A percentile compares a stretch with the other conserved stretches of the same genome.
Evolutionary conservation across 1,284 basidiomycete species (phyloP).

Genomic region (Ustilago vetiveriae): DNA sequence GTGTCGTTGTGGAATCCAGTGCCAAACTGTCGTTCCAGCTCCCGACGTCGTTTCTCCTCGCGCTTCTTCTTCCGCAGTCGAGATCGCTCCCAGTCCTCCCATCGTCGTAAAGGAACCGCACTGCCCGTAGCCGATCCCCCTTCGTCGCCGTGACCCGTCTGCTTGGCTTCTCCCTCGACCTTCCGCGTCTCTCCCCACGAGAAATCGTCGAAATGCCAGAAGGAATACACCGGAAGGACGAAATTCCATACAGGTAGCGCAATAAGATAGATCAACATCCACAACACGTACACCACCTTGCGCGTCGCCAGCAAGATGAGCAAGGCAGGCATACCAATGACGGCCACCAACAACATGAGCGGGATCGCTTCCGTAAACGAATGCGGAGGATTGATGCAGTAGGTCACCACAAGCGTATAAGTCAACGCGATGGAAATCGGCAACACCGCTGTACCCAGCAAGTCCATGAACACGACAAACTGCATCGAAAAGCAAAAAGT

Average conservation of each 20-base stretch:
- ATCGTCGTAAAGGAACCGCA: constrained; percentile 86
- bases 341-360: constrained; percentile 84
- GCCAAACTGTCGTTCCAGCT: constrained; percentile 69
- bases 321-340: constrained; percentile 90
- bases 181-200: constrained; percentile 99
- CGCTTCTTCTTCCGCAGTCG: constrained; percentile 88
- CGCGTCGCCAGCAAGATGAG: constrained; percentile 92
- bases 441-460: constrained; percentile 92
- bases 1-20: constrained; percentile 75
- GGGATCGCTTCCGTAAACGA: constrained; percentile 93
- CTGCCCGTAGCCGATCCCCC: constrained; percentile 72
- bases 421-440: constrained; percentile 94
- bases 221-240: constrained; percentile 81
- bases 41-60: constrained; percentile 78
- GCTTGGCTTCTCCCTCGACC: constrained; percentile 74
- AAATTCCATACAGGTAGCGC: constrained; percentile 73
- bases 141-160: constrained; percentile 78
- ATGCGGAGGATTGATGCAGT: constrained; percentile 80
- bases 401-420: constrained; percentile 84
- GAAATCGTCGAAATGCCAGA: constrained; percentile 99
- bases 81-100: constrained; percentile 99
- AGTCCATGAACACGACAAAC: constrained; percentile 98
- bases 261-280: constrained; percentile 94
- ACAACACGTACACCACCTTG: constrained; percentile 93
- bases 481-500: constrained; percentile 73